A percentile compares a stretch with the other conserved stretches of the same genome.
phyloP scores from a whole-genome alignment of 176 grass and related monocot genomes.

The Triticum monococcum region DNA sequence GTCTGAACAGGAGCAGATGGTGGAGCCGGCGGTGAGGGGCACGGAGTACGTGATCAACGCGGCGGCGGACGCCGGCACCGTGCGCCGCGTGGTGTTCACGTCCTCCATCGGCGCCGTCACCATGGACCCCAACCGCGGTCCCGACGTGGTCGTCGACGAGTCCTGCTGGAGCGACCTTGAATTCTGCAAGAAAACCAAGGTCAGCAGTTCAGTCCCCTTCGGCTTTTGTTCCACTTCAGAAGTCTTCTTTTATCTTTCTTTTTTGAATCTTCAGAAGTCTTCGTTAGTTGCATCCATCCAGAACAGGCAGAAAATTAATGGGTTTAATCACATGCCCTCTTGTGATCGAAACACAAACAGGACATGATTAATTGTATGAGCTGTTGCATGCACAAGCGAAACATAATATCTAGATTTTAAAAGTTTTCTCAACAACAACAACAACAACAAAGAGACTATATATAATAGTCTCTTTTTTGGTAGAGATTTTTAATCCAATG shows the following conservation, averaged over 20 bases:
- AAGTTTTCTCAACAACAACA: too few relatives aligned
- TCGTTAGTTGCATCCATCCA: background rate
- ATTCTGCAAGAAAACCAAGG: slow-evolving; percentile 93
- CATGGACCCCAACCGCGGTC: slow-evolving; percentile 78
- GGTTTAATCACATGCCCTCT: background rate
- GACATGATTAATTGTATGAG: background rate
- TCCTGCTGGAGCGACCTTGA: slow-evolving; percentile 97
- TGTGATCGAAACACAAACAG: background rate
- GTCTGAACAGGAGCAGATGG: slow-evolving; percentile 83
- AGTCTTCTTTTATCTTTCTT: background rate
- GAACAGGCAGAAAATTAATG: background rate
- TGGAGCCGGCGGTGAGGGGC: slow-evolving; percentile 91
- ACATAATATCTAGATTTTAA: background rate
- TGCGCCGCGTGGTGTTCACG: slow-evolving; percentile 92
- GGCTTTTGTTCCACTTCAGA: background rate
- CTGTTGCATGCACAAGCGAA: background rate
- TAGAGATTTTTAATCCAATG: too few relatives aligned
- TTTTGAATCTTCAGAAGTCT: background rate
- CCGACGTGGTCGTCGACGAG: slow-evolving; percentile 88
- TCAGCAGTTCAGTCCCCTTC: background rate
- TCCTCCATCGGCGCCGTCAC: slow-evolving; percentile 96
- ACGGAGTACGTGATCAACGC: slow-evolving; percentile 82
- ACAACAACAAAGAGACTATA: too few relatives aligned
- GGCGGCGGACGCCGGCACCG: slow-evolving; percentile 73
- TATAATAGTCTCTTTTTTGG: too few relatives aligned